Base-by-base conservation (phyloP, 371 early-diverging fungal species). In the Mortierella sp. region DNA sequence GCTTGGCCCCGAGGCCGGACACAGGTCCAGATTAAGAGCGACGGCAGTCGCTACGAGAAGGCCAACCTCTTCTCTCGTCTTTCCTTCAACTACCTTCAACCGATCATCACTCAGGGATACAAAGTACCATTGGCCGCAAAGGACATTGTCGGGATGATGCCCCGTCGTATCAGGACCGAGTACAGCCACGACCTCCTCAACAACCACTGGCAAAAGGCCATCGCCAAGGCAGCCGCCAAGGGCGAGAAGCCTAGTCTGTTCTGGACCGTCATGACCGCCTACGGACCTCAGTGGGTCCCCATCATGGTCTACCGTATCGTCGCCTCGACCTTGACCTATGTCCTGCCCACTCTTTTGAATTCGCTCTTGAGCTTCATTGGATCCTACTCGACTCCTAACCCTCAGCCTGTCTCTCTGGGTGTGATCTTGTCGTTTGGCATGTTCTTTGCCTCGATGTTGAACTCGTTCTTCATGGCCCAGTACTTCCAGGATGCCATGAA, bases 371-470 rank as follows among this genome's bases (percentile, higher is more conserved):
- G 16, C 19, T 72, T 72, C 34, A 72, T 64, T 50, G 72, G 50
- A 24, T 48, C 66, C 13, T 65, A 53, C 22, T 8, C 13, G 52
- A 52, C 66, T 2, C n/a, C 50, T 29, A 65, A 50, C 43, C 66
- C 79, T 6, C 48, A 65, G 7, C 79, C 79, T 2, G 44, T 79
- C 14, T 53, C 76, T 0, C 19, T 70, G 16, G 79, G 79, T 5
- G 68, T 74, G 22, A 79, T 79, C 14, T 14, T 79, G 29, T 70
- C 75, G 43, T 79, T 70, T 43, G 75, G 69, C n/a, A 74, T 79
- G 79, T 75, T 76, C 58, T 68, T 74, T 39, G 67, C 64, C 19
- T 75, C 79, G 4, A 9, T 76, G 24, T 13, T 50, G 45, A 74
- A 74, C 34, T 76, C 75, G 43, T 31, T 74, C 39, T 70, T 73